Evolutionary conservation across 768 basidiomycete species (phyloP), one percentile per base, ranked within the genome.

Genomic region (Lactifluus rugatus): DNA sequence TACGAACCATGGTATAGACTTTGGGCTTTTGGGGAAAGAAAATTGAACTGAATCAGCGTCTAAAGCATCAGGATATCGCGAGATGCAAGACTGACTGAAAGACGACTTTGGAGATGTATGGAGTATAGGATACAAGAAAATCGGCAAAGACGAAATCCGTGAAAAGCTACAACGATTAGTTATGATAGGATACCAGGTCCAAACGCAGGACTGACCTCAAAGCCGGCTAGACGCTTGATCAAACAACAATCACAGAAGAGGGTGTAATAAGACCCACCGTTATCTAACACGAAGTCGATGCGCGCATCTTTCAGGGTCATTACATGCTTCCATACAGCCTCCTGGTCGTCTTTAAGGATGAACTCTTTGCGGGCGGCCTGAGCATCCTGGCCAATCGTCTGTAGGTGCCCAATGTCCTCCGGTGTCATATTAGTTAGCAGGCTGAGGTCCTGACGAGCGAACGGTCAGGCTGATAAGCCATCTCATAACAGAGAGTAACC

Each of bases 1-100:
- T 47, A 97, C 94, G 68, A 98, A 99, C 93, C 95, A 99, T 0
- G 94, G 94, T 52, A 97, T 87, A 9, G 88, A 74, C 70, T 99
- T 97, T 0, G 93, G 90, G 72, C 93, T 95, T 60, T 1, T n/a
- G n/a, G n/a, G n/a, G n/a, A 3, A 11, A 45, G 54, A 31, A 34
- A 34, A 31, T 31, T 3, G 31, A 34, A 34, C 17, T 55, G 19
- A 47, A 44, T 47, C 51, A 46, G 39, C 48, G 26, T 39, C 52
- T 26, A 47, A 17, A 16, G 2, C 37, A 14, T 42, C 47, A 21
- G 42, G 37, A 31, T 37, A 16, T 31, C 5, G 28, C 9, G 50
- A 46, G 41, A 52, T 17, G 42, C 49, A 14, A 31, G 34, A 42
- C 77, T 82, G 58, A 95, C 93, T 99, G 95, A 72, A 97, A 96